Percentiles rank a stretch among this genome's conserved stretches.
Conservation (phyloP, 768 basidiomycete genomes). For the Xerocomellus chrysenteron region DNA sequence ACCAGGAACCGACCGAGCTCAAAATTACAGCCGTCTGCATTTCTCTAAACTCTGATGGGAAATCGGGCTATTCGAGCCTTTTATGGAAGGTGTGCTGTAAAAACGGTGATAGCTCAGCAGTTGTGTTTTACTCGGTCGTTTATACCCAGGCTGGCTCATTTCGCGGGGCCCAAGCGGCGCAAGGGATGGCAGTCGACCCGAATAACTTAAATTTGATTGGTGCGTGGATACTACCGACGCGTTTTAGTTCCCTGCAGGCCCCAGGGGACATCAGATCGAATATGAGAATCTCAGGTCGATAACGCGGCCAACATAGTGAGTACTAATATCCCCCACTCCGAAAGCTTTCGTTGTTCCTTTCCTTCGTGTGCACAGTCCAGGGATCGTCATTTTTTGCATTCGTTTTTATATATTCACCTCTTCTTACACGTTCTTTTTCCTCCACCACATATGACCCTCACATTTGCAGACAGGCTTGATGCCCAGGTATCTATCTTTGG, state of each 20-base stretch:
- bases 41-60: too few relatives aligned
- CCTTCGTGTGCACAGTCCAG: conserved; percentile 2
- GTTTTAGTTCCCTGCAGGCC: conserved; percentile 21
- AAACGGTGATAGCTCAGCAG: too few relatives aligned
- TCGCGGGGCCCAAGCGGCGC: background rate
- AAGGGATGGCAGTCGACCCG: too few relatives aligned
- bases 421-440: conserved; percentile 18
- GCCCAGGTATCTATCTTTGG: conserved; percentile 32
- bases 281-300: conserved; percentile 20
- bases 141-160: background rate
- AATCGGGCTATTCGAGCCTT: too few relatives aligned
- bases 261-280: conserved; percentile 12
- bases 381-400: background rate
- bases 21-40: too few relatives aligned
- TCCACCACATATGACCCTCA: conserved; percentile 34
- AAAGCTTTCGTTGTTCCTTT: background rate
- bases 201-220: background rate
- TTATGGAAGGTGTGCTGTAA: background rate
- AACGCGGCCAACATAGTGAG: conserved; percentile 7
- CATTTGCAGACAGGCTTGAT: conserved; percentile 42
- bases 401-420: conserved; percentile 18
- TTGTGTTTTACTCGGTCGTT: background rate
- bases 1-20: too few relatives aligned
- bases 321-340: conserved; percentile 4
- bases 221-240: conserved; percentile 11